These are phyloP conservation scores for Amanita thiersii DNA, from an alignment of 768 basidiomycete genomes.

Conservation along the genomic window DNA sequence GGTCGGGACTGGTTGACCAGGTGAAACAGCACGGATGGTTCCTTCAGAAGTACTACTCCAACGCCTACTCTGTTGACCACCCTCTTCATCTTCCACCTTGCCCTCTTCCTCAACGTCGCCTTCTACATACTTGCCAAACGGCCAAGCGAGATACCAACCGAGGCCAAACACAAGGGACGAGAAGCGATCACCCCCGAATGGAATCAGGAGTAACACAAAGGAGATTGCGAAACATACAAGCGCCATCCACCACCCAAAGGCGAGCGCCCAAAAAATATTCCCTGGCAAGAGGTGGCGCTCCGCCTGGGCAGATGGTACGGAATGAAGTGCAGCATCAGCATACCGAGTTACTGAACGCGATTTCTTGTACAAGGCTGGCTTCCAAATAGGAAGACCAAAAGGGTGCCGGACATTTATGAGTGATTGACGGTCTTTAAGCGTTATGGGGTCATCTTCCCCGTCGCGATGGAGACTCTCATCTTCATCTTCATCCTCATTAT, in stretches of 20 bases:
- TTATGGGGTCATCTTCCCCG: slow-evolving; percentile 77
- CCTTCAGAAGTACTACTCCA: slow-evolving; percentile 26
- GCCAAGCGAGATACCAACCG: slow-evolving; percentile 96
- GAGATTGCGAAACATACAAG: slow-evolving; percentile 62
- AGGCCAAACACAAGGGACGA: slow-evolving; percentile 83
- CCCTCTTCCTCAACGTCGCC: slow-evolving; percentile 41
- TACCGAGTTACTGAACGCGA: slow-evolving; percentile 92
- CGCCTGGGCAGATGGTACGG: slow-evolving; percentile 85
- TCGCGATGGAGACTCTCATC: slow-evolving; percentile 16
- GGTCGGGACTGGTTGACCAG: slow-evolving; percentile 11
- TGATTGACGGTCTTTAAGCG: slow-evolving; percentile 91
- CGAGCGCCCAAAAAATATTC: slow-evolving; percentile 85
- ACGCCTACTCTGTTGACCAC: slow-evolving; percentile 20
- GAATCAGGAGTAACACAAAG: slow-evolving; percentile 59
- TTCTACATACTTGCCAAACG: slow-evolving; percentile 98
- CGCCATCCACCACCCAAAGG: slow-evolving; percentile 94
- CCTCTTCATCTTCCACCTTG: slow-evolving; percentile 28
- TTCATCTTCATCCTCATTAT: slow-evolving; percentile 32
- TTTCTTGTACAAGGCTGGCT: slow-evolving; percentile 98
- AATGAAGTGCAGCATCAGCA: slow-evolving; percentile 91
- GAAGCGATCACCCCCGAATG: slow-evolving; percentile 79
- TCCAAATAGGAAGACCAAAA: slow-evolving; percentile 99
- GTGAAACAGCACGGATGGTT: slow-evolving; percentile 28
- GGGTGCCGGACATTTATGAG: slow-evolving; percentile 99
- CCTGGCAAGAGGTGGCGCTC: slow-evolving; percentile 90